Evolutionary conservation across 1,284 basidiomycete species (phyloP), one percentile per base, ranked within the genome.

Genomic region (Fomitopsis palustris): DNA sequence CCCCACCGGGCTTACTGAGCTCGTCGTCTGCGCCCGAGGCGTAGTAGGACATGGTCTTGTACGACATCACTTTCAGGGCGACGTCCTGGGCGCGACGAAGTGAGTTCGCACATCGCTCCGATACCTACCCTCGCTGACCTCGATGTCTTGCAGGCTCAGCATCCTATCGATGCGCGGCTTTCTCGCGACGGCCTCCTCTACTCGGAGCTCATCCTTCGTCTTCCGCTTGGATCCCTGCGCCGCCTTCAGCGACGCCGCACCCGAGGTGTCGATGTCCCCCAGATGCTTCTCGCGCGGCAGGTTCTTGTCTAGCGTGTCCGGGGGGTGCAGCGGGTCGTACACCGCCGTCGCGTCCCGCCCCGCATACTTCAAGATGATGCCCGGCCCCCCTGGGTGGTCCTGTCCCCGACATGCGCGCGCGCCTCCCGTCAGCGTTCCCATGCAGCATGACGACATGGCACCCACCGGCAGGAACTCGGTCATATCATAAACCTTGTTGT

Each of bases 301-400:
- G 67, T 87, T 81, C 70, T 86, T 87, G 51, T 86, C 79, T 21
- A 93, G 77, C 38, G 88, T 82, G 67, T 89, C 85, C 43, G 83
- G 80, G 9, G 90, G 84, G 70, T 93, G 90, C 33, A 93, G 87
- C 4, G 88, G 86, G 56, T 85, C 82, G 69, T 88, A 93, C 4
- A 78, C 86, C 4, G 75, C 73, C 0, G 92, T 94, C 29, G 88
- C 91, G 71, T 94, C 91, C 61, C 80, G 81, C 17, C 93, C 92
- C 6, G 85, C 92, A 66, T 93, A 90, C 66, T 86, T 88, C 37
- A 95, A 71, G 64, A 95, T 89, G 65, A 93, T 86, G 57, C 82
- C 81, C 33, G 84, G 74, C 9, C 93, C 94, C 52, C 93, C 94
- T 0, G 93, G 93, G 65, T 95, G 93, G 57, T 86, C 84, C 88